These are phyloP conservation scores for Stenogyne calaminthoides DNA, from an alignment of 305 asterid genomes.

Conservation along the genomic window DNA sequence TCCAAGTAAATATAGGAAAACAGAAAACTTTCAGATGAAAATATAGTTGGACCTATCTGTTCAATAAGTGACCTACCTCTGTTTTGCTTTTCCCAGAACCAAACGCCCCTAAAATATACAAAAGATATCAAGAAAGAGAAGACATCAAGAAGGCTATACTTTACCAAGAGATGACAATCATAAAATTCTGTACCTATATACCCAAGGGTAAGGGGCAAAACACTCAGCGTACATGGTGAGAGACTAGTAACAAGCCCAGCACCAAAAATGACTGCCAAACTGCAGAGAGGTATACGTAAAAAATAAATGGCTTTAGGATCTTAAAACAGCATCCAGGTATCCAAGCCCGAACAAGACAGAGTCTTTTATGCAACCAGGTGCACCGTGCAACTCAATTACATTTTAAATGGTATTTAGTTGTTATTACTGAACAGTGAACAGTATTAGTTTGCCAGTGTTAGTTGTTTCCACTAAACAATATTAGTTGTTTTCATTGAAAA, in stretches of 20 bases:
- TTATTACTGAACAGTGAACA: no score
- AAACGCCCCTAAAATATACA: constrained; percentile 72
- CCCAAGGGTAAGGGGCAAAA: constrained; percentile 95
- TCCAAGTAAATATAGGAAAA: background rate
- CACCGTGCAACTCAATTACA: no score
- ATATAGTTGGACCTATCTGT: background rate
- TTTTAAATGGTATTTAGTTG: no score
- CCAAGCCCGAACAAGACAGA: background rate
- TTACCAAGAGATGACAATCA: constrained; percentile 20
- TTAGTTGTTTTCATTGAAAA: no score
- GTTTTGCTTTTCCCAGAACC: constrained; percentile 90
- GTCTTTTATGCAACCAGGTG: no score
- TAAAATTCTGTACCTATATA: constrained; percentile 66
- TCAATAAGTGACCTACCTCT: constrained; percentile 53
- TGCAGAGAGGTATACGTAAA: constrained; percentile 48
- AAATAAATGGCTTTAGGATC: background rate
- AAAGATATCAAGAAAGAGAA: constrained; percentile 26
- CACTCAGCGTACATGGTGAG: constrained; percentile 95
- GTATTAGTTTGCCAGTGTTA: no score
- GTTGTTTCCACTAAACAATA: no score
- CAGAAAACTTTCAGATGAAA: background rate
- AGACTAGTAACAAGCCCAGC: constrained; percentile 99
- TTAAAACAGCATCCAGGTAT: constrained; percentile 2
- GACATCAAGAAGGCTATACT: constrained; percentile 23
- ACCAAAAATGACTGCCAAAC: constrained; percentile 93